Percentiles rank a stretch among this genome's conserved stretches.
Conservation (phyloP, 2,329 filamentous ascomycete species). For the Madurella fahalii region DNA sequence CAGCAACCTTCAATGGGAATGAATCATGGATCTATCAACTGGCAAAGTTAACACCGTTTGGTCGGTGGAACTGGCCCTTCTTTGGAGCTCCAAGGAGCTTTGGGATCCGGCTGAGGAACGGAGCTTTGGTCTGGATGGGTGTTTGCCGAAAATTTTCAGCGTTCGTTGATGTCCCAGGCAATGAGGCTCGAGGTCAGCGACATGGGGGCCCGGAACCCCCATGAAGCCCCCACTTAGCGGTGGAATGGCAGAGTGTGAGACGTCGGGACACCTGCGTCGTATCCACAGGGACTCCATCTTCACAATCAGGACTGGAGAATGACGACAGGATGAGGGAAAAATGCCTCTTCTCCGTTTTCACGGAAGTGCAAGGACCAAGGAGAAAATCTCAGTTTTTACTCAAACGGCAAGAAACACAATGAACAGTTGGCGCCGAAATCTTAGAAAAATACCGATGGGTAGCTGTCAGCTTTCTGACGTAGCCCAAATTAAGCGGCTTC, state of each 20-base stretch:
- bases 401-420: background rate
- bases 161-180: constrained; percentile 24
- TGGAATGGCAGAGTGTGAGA: constrained; percentile 14
- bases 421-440: too few relatives aligned
- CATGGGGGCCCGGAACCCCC: constrained; percentile 18
- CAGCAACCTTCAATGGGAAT: constrained; percentile 8
- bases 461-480: background rate
- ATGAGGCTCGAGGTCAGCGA: constrained; percentile 23
- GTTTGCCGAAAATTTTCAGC: constrained; percentile 25
- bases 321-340: constrained; percentile 20
- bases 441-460: too few relatives aligned
- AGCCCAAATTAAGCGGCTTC: background rate
- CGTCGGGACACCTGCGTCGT: background rate
- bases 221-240: constrained; percentile 26
- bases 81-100: constrained; percentile 8
- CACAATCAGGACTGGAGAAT: constrained; percentile 13
- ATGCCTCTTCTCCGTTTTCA: constrained; percentile 11
- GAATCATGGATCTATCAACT: constrained; percentile 5
- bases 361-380: background rate
- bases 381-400: background rate
- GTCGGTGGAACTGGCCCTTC: constrained; percentile 3
- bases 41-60: constrained; percentile 11
- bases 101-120: constrained; percentile 7
- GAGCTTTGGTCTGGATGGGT: constrained; percentile 16
- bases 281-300: constrained; percentile 10